Conservation (phyloP, 139 green algal genomes). For the Ulvella scutata region DNA sequence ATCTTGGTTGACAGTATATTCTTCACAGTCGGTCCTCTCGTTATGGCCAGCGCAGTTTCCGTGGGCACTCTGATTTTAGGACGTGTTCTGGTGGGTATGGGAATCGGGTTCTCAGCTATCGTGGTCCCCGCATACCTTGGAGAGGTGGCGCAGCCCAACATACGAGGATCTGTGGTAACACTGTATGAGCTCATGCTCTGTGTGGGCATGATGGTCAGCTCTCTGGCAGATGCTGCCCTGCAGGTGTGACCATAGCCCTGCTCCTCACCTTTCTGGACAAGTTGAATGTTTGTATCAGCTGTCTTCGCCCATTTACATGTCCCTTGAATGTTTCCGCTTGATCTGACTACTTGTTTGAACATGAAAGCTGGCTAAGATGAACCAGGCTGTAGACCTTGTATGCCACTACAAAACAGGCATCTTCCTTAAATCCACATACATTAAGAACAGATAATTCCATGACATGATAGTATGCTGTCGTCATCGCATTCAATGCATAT, state of each 20-base stretch:
- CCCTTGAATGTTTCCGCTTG: too few relatives aligned
- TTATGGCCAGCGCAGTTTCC: conserved; percentile 50
- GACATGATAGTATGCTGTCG: too few relatives aligned
- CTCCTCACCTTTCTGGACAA: neutral
- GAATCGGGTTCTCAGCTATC: conserved; percentile 58
- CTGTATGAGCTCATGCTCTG: conserved; percentile 62
- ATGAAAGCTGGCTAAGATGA: too few relatives aligned
- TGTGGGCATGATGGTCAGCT: conserved; percentile 48
- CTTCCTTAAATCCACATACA: too few relatives aligned
- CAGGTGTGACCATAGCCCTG: neutral
- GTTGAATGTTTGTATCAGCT: too few relatives aligned
- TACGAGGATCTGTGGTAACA: conserved; percentile 40
- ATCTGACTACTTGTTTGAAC: too few relatives aligned
- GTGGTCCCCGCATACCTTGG: conserved; percentile 69
- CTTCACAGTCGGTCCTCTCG: conserved; percentile 45
- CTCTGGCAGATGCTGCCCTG: conserved; percentile 41
- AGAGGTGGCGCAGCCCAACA: conserved; percentile 49
- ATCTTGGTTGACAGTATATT: conserved; percentile 40
- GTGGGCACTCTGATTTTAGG: conserved; percentile 36
- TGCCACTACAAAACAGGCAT: too few relatives aligned
- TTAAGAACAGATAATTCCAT: too few relatives aligned
- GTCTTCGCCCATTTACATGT: too few relatives aligned
- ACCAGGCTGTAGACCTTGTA: too few relatives aligned
- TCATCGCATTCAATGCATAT: too few relatives aligned
- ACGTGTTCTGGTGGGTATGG: conserved; percentile 47